Evolutionary conservation across 2,329 filamentous ascomycete genomes (phyloP), one percentile per base, ranked within the genome.

Genomic region (Aspergillus neotritici): DNA sequence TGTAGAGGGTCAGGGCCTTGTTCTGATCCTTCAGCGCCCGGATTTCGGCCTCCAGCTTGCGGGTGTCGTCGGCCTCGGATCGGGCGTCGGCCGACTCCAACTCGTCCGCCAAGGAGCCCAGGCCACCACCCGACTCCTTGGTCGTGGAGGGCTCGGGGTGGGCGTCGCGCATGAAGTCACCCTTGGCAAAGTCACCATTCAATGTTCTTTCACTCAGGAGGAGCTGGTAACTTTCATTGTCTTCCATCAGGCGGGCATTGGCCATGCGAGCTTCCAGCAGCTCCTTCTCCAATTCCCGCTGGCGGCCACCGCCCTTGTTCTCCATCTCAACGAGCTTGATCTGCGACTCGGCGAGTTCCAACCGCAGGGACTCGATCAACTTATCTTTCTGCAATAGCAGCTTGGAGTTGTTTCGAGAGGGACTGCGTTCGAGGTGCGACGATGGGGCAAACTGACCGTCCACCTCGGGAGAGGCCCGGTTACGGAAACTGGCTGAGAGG

Each of bases 151-250:
- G 34, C 5, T 56, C 62, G 9, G 68, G 63, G 14, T 71, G 66
- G 34, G 64, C 59, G 41, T 72, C 66, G 43, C 75, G 84, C 71
- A 87, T 81, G 65, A 94, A 88, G 59, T 91, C 86, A 56, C 78
- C 85, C 61, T 85, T 88, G 58, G 79, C 78, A 63, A 96, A 91
- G 62, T 97, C 91, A 25, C 93, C 93, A 62, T 94, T 95, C 46
- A 98, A 78, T 1, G 93, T 97, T 75, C 89, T 91, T 67, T 97
- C 90, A 61, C 89, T 88, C 16, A 98, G 80, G 13, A 98, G 80
- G 31, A 97, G 78, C 68, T 97, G 91, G 68, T 95, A 98, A 69
- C 89, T 94, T 69, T 98, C 93, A 60, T 97, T 97, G 67, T 98
- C 93, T 69, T 98, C 93, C 86, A 96, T 93, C 50, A 98, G 74